A percentile compares a stretch with the other conserved stretches of the same genome.
Conservation (phyloP, 768 basidiomycete species). For the Kwoniella botswanensis region DNA sequence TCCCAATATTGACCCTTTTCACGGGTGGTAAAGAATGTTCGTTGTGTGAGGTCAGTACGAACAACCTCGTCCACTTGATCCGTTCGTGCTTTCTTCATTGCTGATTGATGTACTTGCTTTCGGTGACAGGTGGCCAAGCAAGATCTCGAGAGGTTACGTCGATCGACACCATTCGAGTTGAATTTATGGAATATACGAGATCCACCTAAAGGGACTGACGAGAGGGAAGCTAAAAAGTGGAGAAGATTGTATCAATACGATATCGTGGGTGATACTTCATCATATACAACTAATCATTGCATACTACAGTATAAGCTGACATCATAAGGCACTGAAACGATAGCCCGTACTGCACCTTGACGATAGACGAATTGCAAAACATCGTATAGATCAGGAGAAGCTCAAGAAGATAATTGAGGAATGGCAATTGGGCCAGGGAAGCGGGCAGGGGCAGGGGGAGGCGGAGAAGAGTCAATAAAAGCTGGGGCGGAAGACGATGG, state of each 20-base stretch:
- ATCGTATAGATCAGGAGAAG: conserved; percentile 45
- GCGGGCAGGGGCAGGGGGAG: neutral
- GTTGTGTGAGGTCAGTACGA: conserved; percentile 54
- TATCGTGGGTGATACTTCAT: conserved; percentile 44
- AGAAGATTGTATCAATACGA: conserved; percentile 55
- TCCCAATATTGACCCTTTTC: conserved; percentile 52
- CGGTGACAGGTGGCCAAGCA: conserved; percentile 47
- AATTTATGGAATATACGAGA: conserved; percentile 52
- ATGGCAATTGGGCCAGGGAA: conserved; percentile 35
- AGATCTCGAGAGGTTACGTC: conserved; percentile 46
- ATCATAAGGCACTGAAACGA: too few species aligned
- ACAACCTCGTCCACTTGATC: neutral
- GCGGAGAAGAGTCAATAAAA: conserved; percentile 9
- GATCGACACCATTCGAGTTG: conserved; percentile 49
- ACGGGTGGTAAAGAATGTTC: conserved; percentile 58
- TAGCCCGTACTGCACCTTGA: conserved; percentile 57
- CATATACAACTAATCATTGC: too few species aligned
- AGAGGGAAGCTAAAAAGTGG: conserved; percentile 50
- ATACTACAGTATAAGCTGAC: neutral
- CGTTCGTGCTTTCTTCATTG: neutral
- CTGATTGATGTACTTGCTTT: neutral
- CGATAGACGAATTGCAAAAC: conserved; percentile 51
- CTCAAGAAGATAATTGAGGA: conserved; percentile 43
- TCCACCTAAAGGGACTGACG: conserved; percentile 44
- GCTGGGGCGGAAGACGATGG: neutral